These are phyloP conservation scores for Verticillium tricorpus DNA, from an alignment of 2,329 filamentous ascomycete genomes.

Conservation along the genomic window DNA sequence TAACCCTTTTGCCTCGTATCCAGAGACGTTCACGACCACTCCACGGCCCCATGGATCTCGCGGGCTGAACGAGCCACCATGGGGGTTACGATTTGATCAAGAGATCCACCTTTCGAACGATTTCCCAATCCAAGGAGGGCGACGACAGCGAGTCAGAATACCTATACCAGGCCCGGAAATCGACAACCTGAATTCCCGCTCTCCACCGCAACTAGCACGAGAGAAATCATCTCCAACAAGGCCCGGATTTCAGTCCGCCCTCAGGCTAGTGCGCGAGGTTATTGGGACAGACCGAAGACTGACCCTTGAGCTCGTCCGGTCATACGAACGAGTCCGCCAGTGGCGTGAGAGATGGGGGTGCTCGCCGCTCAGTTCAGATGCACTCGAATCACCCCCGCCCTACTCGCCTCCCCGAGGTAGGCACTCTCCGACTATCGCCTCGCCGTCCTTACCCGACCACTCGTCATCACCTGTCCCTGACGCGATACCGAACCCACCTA, in stretches of 20 bases:
- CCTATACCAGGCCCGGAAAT: background rate
- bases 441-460: background rate
- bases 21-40: background rate
- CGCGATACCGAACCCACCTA: conserved; percentile 8
- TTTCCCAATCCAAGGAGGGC: background rate
- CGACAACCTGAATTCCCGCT: background rate
- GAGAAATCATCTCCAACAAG: background rate
- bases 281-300: background rate
- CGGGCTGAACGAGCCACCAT: background rate
- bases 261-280: background rate
- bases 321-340: background rate
- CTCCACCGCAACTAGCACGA: background rate
- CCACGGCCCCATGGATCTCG: background rate
- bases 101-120: background rate
- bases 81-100: background rate
- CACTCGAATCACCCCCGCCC: conserved; percentile 7
- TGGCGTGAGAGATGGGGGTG: conserved; percentile 3
- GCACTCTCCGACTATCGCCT: background rate
- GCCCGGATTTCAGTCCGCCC: background rate
- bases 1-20: background rate
- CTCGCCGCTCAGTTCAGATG: conserved; percentile 7
- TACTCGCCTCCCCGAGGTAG: conserved; percentile 6
- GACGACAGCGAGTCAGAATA: background rate
- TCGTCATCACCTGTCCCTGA: conserved; percentile 2
- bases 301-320: background rate